These are phyloP conservation scores for Echria macrotheca DNA, from an alignment of 495 filamentous ascomycete species.

Conservation along the genomic window DNA sequence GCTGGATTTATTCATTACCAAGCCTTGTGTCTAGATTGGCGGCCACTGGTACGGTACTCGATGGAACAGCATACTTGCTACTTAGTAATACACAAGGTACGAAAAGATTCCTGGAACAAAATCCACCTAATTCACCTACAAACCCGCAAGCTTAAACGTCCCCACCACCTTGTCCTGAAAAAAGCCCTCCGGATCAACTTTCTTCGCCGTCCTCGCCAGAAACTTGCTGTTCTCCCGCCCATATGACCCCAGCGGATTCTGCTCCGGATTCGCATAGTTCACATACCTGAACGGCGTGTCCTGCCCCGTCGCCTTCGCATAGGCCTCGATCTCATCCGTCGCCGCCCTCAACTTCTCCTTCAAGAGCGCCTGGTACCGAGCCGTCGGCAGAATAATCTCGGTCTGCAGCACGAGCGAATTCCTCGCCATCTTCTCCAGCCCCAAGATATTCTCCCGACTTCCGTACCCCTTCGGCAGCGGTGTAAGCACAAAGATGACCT, in stretches of 20 bases:
- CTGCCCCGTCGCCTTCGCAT: conserved; percentile 19
- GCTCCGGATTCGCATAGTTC: conserved; percentile 38
- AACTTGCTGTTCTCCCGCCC: conserved; percentile 16
- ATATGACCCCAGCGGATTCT: conserved; percentile 19
- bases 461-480: conserved; percentile 4
- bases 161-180: conserved; percentile 17
- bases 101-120: too few relatives aligned
- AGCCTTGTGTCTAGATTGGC: too few relatives aligned
- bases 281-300: conserved; percentile 29
- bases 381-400: conserved; percentile 3
- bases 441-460: background rate
- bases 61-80: too few relatives aligned
- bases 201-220: conserved; percentile 10
- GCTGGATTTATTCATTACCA: too few relatives aligned
- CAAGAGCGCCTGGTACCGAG: background rate
- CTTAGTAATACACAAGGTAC: too few relatives aligned
- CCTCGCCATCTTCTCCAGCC: background rate
- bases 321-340: conserved; percentile 11
- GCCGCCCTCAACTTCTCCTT: background rate
- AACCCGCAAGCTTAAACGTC: conserved; percentile 13
- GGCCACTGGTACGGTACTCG: too few relatives aligned
- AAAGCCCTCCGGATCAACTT: conserved; percentile 13
- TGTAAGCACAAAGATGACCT: conserved; percentile 7
- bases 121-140: too few relatives aligned
- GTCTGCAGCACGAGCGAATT: conserved; percentile 6